Base-by-base conservation (phyloP, 371 early-diverging fungal genomes). In the Capillidium heterosporum region DNA sequence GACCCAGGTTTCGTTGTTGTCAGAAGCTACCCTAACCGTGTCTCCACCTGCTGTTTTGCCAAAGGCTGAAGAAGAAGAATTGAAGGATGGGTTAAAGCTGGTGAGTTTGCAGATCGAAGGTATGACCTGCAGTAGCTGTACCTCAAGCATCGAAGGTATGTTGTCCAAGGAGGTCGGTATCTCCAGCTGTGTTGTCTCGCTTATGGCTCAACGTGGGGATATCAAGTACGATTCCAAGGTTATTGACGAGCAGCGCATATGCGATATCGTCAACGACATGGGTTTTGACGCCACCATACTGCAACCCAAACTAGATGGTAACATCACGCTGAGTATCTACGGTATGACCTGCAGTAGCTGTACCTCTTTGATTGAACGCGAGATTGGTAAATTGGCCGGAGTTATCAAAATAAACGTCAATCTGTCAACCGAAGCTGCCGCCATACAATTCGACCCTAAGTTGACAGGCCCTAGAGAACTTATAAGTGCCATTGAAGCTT, bases 271-370 rank as follows among this genome's bases (percentile, higher is more conserved):
- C 50, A 63, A 78, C 47, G 84, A 78, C 26, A 68, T 85, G 39
- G 96, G 96, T 7, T 96, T 95, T 61, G 80, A 82, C 32, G 90
- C 91, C 0, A 59, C 63, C 19, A 63, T 77, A 23, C 57, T 61
- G 21, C 41, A 63, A 27, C 59, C 40, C 4, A 59, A 60, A 19
- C 59, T 59, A 19, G 59, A 69, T 57, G 66, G 70, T 44, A 63
- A 57, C 8, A 62, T 83, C 0, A 74, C 72, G 41, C 68, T 96
- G 32, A 78, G 82, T 56, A 75, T 95, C n/a, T 85, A 78, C 61
- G 95, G 96, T 19, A 90, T 95, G 94, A 84, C 88, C 1, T 87
- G 86, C 61, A 76, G 88, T 0, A 77, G 82, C 32, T 88, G 91
- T 64, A 84, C 83, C 10, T 73, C 75, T 19, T 68, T 76, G 44